Evolutionary conservation across 495 filamentous ascomycete species (phyloP), one percentile per base, ranked within the genome.

Genomic region (Thermochaetoides thermophila): DNA sequence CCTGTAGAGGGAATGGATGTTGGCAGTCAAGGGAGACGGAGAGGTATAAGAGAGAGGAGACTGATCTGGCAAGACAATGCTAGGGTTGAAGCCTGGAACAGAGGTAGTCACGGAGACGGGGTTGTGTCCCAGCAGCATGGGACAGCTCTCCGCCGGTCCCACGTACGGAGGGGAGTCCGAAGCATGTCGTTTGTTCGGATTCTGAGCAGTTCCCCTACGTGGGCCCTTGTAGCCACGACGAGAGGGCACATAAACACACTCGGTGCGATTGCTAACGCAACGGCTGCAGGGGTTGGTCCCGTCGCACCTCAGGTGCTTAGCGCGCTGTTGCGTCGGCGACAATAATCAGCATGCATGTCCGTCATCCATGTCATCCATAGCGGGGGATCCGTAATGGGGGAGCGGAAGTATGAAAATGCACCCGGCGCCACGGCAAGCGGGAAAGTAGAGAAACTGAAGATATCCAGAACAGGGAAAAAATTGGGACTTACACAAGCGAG

Each of bases 191-290:
- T 66, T 68, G 39, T 64, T 57, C 11, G 63, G 61, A 45, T 66
- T 65, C n/a, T 53, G 51, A 11, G 59, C 50, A 23, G 57, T 46
- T 32, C 39, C 48, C 37, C 55, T 56, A 13, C 61, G 48, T 12
- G 62, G 62, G 15, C 62, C 62, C 46, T 64, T 66, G 49, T 66
- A 66, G 29, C 64, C 64, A 32, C 64, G 62, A 29, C 64, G 61
- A 32, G 64, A 68, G 32, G 61, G 53, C 35, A 68, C 49, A 47
- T 65, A 68, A 47, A 57, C 33, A 40, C 64, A 68, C 38, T 65
- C 60, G 13, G 46, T 35, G 32, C 52, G 53, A 27, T 57, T 57
- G 29, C 45, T 34, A 10, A 42, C 45, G 38, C 64, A 68, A 13
- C 64, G 64, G 31, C 50, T 44, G 44, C 64, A 68, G 15, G 62